phyloP scores from a whole-genome alignment of 306 rosid genomes.

The Cucurbita pepo region DNA sequence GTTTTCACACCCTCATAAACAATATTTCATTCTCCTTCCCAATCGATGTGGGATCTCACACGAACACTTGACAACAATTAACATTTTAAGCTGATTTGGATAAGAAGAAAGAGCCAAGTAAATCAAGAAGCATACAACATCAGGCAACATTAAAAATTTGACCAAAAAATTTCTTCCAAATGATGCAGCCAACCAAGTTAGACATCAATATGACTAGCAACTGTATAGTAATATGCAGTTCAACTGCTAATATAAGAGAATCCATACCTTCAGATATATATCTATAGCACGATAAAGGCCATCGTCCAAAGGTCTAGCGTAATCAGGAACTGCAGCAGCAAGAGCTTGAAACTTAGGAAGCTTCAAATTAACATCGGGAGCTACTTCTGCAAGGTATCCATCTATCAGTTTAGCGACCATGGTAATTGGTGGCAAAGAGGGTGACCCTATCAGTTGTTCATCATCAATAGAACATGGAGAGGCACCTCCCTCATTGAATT shows the following conservation, averaged over 20 bases:
- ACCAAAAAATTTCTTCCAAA: background rate
- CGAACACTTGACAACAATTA: background rate
- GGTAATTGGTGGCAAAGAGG: constrained; percentile 78
- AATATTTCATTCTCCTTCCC: too few species aligned
- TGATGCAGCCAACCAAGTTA: background rate
- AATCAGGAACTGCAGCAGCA: constrained; percentile 93
- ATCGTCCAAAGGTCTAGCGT: constrained; percentile 88
- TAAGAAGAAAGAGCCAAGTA: background rate
- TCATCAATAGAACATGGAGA: constrained; percentile 75
- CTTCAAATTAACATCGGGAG: constrained; percentile 90
- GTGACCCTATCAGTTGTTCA: constrained; percentile 77
- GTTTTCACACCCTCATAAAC: too few species aligned
- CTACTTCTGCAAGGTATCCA: constrained; percentile 97
- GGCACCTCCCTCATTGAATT: constrained; percentile 39
- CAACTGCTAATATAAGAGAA: background rate
- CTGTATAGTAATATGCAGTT: background rate
- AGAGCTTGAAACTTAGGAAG: constrained; percentile 79
- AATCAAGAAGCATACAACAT: background rate
- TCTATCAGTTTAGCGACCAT: constrained; percentile 94
- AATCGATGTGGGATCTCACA: too few species aligned
- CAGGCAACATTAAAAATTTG: background rate
- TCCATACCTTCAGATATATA: constrained; percentile 76
- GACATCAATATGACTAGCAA: background rate
- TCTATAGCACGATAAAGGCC: constrained; percentile 95
- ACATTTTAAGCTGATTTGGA: background rate